Conservation (phyloP, 306 rosid genomes). For the Lathyrus aphaca region DNA sequence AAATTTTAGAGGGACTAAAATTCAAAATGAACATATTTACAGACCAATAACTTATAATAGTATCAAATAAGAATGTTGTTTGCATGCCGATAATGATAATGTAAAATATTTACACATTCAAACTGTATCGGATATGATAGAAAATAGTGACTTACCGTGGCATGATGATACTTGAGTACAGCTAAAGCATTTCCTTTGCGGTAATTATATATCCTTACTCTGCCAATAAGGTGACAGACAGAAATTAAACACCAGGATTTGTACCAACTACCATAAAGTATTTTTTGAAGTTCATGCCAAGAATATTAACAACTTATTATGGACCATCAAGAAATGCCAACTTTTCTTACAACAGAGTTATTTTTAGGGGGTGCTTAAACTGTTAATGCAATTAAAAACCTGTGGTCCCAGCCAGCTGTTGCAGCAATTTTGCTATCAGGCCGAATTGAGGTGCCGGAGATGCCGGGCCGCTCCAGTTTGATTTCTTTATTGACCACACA, state of each 20-base stretch:
- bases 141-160: slow-evolving; percentile 58
- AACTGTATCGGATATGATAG: slow-evolving; percentile 29
- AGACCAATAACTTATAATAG: too few relatives aligned
- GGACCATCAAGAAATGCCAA: slow-evolving; percentile 26
- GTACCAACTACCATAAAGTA: not conserved
- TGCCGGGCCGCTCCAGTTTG: slow-evolving; percentile 84
- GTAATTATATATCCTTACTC: slow-evolving; percentile 80
- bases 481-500: slow-evolving; percentile 74
- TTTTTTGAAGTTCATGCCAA: too few relatives aligned
- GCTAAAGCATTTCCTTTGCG: slow-evolving; percentile 86
- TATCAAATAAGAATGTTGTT: slow-evolving; percentile 8
- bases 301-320: slow-evolving; percentile 15
- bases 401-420: slow-evolving; percentile 98
- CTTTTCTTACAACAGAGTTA: not conserved
- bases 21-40: too few relatives aligned
- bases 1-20: too few relatives aligned
- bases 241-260: slow-evolving; percentile 25
- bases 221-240: slow-evolving; percentile 46
- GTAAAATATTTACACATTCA: not conserved
- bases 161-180: slow-evolving; percentile 83
- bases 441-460: slow-evolving; percentile 79
- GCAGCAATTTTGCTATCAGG: slow-evolving; percentile 81
- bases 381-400: slow-evolving; percentile 49
- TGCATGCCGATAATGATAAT: slow-evolving; percentile 17
- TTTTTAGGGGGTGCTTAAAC: not conserved